Percentiles rank a stretch among this genome's conserved stretches.
These are phyloP conservation scores for Trametes polyzona DNA, from an alignment of 1,284 basidiomycete species.

Conservation along the genomic window DNA sequence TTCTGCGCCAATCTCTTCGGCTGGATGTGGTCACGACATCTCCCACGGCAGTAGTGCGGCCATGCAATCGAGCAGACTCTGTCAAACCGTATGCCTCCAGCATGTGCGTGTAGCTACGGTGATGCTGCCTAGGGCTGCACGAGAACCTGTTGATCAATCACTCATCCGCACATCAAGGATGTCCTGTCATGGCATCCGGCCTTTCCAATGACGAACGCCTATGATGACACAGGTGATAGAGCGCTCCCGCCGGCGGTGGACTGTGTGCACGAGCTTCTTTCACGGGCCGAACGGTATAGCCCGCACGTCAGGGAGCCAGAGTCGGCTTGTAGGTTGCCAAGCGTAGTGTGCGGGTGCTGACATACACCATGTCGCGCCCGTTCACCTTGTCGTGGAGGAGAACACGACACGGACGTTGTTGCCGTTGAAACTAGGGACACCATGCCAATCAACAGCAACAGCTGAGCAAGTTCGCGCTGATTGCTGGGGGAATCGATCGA, in stretches of 20 bases:
- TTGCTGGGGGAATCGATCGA: not conserved
- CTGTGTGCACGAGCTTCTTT: not conserved
- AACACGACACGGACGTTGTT: not conserved
- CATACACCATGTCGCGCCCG: not conserved
- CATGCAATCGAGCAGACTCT: not conserved
- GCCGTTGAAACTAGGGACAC: not conserved
- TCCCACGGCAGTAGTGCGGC: not conserved
- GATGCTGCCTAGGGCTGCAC: not conserved
- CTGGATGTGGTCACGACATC: not conserved
- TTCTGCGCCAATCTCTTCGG: not conserved
- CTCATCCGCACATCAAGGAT: conserved; percentile 19
- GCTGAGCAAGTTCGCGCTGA: not conserved
- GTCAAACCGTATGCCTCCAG: not conserved
- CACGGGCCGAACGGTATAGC: not conserved
- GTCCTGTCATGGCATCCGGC: not conserved
- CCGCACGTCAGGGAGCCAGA: not conserved
- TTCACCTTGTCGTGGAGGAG: not conserved
- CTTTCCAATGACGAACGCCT: not conserved
- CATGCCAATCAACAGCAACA: not conserved
- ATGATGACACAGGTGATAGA: conserved; percentile 2
- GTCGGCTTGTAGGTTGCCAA: not conserved
- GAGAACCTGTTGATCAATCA: conserved; percentile 18
- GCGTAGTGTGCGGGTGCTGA: not conserved
- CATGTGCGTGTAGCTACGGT: not conserved
- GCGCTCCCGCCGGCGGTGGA: not conserved